Evolutionary conservation across 2,329 filamentous ascomycete genomes (phyloP).

Genomic region (Aspergillus ibericus): DNA sequence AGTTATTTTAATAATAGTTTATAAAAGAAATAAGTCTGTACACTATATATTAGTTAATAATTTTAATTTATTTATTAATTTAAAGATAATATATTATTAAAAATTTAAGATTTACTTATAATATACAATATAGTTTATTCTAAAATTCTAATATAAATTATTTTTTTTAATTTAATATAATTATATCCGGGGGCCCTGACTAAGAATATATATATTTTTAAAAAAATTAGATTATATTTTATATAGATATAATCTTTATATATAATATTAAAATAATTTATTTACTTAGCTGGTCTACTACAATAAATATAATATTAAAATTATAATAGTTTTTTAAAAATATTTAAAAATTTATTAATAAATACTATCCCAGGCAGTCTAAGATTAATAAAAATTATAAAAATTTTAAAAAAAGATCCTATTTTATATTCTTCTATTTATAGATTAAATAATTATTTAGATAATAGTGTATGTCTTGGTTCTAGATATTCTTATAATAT

Average conservation of each 20-base stretch:
- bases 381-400: background rate
- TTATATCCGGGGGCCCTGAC: no score
- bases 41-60: no score
- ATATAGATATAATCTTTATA: background rate
- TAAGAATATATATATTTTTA: background rate
- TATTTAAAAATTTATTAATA: background rate
- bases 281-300: background rate
- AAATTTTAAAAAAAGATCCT: background rate
- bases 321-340: background rate
- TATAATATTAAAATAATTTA: background rate
- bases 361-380: background rate
- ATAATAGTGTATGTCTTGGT: background rate
- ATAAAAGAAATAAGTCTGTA: no score
- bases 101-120: no score
- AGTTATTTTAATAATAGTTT: no score
- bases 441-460: no score
- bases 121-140: background rate
- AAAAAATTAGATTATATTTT: background rate
- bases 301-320: background rate
- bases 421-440: background rate
- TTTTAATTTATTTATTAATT: no score
- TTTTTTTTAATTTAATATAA: background rate
- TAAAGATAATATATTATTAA: no score
- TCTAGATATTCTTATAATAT: background rate
- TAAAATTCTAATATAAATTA: background rate